Conservation (phyloP, 805 yeast genomes). For the Candida taoyuanica region DNA sequence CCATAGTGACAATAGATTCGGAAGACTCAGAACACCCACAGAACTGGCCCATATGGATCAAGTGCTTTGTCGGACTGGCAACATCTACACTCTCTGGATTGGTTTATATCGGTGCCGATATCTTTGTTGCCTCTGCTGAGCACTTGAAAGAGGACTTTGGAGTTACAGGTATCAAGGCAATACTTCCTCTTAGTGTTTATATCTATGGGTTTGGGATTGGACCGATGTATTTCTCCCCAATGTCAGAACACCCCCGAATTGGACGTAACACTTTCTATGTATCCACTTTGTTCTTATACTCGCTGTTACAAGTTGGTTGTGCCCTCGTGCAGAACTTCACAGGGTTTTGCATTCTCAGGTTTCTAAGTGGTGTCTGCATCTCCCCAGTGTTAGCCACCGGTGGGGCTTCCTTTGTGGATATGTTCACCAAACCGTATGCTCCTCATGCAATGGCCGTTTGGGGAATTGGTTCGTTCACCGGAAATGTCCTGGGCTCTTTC, state of each 20-base stretch:
- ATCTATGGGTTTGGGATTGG: conserved; percentile 61
- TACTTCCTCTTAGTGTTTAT: conserved; percentile 49
- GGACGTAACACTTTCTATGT: conserved; percentile 52
- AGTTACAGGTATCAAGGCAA: conserved; percentile 40
- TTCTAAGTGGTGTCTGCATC: conserved; percentile 50
- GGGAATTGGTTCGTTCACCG: conserved; percentile 50
- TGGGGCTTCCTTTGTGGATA: conserved; percentile 53
- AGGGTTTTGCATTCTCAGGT: conserved; percentile 45
- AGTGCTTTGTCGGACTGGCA: conserved; percentile 34
- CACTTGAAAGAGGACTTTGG: conserved; percentile 41
- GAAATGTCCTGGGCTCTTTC: conserved; percentile 54
- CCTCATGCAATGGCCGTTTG: conserved; percentile 48
- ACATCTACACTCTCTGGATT: conserved; percentile 45
- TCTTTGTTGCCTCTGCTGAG: conserved; percentile 47
- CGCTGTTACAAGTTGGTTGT: conserved; percentile 51
- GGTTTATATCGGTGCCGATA: conserved; percentile 53
- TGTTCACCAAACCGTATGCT: conserved; percentile 36
- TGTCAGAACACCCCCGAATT: conserved; percentile 48
- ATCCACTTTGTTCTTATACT: conserved; percentile 41
- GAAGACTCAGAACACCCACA: conserved; percentile 53
- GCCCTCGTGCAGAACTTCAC: conserved; percentile 49
- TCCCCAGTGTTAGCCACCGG: conserved; percentile 56
- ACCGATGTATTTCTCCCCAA: conserved; percentile 53
- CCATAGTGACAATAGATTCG: conserved; percentile 19
- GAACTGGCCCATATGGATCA: conserved; percentile 47